These are phyloP conservation scores for Haberlea rhodopensis DNA, from an alignment of 257 asterid species.

Conservation along the genomic window DNA sequence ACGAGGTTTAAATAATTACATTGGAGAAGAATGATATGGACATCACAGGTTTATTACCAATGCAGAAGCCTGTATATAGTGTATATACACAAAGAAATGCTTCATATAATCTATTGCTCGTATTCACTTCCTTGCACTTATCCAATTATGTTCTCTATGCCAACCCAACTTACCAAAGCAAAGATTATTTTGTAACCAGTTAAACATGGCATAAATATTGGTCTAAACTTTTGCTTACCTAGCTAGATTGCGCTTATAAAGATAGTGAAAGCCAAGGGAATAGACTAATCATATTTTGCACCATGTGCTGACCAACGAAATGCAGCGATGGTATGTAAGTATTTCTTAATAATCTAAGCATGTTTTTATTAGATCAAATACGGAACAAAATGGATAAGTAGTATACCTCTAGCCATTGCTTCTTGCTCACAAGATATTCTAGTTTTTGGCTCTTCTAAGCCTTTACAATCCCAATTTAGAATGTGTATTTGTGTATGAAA, in stretches of 20 bases:
- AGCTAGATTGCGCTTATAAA: constrained; percentile 56
- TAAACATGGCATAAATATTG: neutral
- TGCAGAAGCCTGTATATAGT: neutral
- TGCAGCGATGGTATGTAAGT: constrained; percentile 57
- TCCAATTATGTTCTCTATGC: constrained; percentile 39
- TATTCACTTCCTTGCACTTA: neutral
- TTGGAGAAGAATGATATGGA: neutral
- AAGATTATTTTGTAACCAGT: neutral
- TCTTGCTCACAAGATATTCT: too few relatives aligned
- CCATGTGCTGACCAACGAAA: constrained; percentile 53
- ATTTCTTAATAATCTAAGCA: too few relatives aligned
- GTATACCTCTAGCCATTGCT: too few relatives aligned
- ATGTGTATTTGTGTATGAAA: too few relatives aligned
- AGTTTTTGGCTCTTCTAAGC: too few relatives aligned
- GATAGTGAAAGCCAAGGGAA: constrained; percentile 57
- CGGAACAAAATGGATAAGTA: too few relatives aligned
- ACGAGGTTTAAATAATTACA: neutral
- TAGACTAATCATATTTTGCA: constrained; percentile 50
- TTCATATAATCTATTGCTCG: neutral
- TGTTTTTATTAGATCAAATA: too few relatives aligned
- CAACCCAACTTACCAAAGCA: constrained; percentile 53
- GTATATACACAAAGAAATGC: neutral
- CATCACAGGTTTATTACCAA: neutral
- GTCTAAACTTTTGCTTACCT: constrained; percentile 36
- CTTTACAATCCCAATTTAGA: too few relatives aligned